Conservation (phyloP, 2,329 filamentous ascomycete genomes). For the Aspergillus pseudoviridinutans region DNA sequence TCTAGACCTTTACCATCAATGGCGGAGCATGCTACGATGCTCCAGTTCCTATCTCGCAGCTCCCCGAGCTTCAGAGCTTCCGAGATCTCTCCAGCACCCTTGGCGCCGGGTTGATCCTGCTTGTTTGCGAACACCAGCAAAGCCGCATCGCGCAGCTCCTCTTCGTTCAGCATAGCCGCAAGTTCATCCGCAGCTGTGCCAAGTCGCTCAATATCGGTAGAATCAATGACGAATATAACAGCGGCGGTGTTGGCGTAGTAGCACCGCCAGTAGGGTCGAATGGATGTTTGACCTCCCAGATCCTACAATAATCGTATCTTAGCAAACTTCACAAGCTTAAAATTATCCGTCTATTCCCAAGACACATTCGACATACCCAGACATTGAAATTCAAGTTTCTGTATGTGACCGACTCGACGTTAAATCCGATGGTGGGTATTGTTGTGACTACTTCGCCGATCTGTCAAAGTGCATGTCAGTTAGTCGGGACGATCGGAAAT, state of each 20-base stretch:
- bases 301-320: conserved; percentile 51
- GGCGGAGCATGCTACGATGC: conserved; percentile 94
- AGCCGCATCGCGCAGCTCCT: conserved; percentile 88
- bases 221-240: conserved; percentile 98
- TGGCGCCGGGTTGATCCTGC: conserved; percentile 95
- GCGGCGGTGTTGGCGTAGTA: conserved; percentile 99
- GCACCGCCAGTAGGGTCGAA: conserved; percentile 97
- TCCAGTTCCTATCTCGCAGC: conserved; percentile 96
- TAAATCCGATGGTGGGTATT: conserved; percentile 98
- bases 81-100: conserved; percentile 93
- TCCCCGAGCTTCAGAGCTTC: conserved; percentile 88
- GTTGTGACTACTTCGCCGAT: conserved; percentile 98
- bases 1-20: conserved; percentile 92
- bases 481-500: conserved; percentile 1
- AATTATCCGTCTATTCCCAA: neutral
- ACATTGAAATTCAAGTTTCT: conserved; percentile 99
- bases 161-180: conserved; percentile 92
- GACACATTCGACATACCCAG: conserved; percentile 63
- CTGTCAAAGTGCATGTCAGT: conserved; percentile 43
- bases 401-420: conserved; percentile 97
- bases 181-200: conserved; percentile 91
- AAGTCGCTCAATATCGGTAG: conserved; percentile 92
- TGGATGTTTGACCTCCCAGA: conserved; percentile 95
- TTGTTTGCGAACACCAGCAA: conserved; percentile 98
- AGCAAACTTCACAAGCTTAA: conserved; percentile 2